Evolutionary conservation across 331 rosid species (phyloP), one percentile per base, ranked within the genome.

Genomic region (Cydonia oblonga): DNA sequence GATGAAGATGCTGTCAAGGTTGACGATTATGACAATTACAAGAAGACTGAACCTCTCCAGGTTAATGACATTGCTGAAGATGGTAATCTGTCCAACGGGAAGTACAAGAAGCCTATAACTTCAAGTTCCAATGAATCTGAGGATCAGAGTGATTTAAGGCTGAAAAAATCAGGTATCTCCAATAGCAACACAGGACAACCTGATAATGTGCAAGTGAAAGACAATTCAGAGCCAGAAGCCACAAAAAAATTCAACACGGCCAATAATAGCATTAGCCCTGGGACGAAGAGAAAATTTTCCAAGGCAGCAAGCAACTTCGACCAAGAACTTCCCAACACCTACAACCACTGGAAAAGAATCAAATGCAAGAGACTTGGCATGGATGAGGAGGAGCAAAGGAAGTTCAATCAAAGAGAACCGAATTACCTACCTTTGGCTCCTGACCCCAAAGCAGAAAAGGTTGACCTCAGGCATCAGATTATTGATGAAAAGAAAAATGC

Each of bases 381-480:
- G 24, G 89, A 89, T 24, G 79, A 79, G 23, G 87, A 89, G 51
- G 90, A 83, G 19, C 65, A 49, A 76, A 77, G 85, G 60, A 64
- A 79, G 35, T 84, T 88, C 85, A 85, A 86, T 80, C 92, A 89
- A 18, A 54, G 75, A 78, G 88, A 76, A 26, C 96, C 96, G 18
- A 91, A 95, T 76, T 95, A 75, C 80, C 76, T 91, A 57, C 92
- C 96, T 0, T 42, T 87, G 80, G 82, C 78, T 60, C 81, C 87
- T 8, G 92, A 88, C 1, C 84, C 83, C 22, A 90, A 84, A 38
- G 58, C 73, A 29, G 96, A 91, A 66, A 95, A 85, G 70, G 89
- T 95, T 75, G 88, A 84, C 22, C 83, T 91, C 76, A 95, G 80
- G 87, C 96, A 89, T 79, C 96, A 88, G 75, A 78, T 72, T 77